These are phyloP conservation scores for Spizellomyces punctatus DNA, from an alignment of 192 early-diverging fungal species.

Conservation along the genomic window DNA sequence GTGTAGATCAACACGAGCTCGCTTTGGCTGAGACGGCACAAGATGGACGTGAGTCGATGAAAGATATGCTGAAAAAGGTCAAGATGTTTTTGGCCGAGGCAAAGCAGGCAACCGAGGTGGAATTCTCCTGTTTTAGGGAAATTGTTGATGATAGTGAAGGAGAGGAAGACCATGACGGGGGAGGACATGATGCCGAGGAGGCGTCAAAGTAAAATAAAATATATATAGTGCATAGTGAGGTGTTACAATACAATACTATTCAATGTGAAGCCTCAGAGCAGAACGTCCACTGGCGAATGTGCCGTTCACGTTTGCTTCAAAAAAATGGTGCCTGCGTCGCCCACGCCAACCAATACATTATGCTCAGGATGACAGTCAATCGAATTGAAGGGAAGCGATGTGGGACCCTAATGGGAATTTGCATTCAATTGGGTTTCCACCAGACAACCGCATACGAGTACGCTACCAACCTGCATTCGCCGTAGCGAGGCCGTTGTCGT, in stretches of 20 bases:
- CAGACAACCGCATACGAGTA: too few species aligned
- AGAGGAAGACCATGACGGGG: neutral
- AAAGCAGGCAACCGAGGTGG: conserved; percentile 63
- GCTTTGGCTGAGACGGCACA: conserved; percentile 22
- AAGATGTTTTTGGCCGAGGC: conserved; percentile 55
- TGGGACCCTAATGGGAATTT: neutral
- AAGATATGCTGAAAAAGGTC: conserved; percentile 49
- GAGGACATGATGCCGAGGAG: too few species aligned
- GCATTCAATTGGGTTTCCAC: neutral
- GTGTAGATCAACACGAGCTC: conserved; percentile 14
- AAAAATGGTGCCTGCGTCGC: conserved; percentile 21
- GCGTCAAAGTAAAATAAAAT: neutral
- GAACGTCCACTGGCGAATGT: too few species aligned
- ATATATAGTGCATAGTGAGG: neutral
- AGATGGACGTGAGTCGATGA: neutral
- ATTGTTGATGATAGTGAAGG: neutral
- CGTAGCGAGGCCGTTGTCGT: neutral
- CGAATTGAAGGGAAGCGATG: conserved; percentile 20
- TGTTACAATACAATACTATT: neutral
- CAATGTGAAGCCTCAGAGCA: too few species aligned
- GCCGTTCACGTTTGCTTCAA: conserved; percentile 1
- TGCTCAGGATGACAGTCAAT: conserved; percentile 19
- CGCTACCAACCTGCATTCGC: neutral
- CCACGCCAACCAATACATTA: conserved; percentile 16
- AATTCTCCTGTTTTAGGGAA: conserved; percentile 66